A percentile compares a stretch with the other conserved stretches of the same genome.
Conservation (phyloP, 176 grass and related monocot genomes). For the Triticum turgidum region DNA sequence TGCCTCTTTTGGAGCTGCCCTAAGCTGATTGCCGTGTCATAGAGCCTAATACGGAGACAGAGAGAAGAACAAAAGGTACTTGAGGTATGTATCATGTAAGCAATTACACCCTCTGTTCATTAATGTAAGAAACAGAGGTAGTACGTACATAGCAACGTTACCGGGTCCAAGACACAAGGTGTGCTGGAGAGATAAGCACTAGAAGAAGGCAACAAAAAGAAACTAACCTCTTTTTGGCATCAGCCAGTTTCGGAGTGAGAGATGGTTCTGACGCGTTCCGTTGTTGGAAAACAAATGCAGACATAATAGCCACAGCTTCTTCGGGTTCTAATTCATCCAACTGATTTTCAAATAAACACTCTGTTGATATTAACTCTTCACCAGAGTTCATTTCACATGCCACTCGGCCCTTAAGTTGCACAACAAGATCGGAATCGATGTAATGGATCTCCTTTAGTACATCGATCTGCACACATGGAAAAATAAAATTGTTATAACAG, state of each 20-base stretch:
- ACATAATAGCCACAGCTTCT: conserved; percentile 96
- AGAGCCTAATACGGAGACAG: conserved; percentile 50
- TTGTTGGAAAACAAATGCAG: conserved; percentile 93
- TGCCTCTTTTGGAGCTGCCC: conserved; percentile 66
- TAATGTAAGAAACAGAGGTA: too few relatives aligned
- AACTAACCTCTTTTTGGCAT: conserved; percentile 69
- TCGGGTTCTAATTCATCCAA: conserved; percentile 89
- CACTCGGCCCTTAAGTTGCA: conserved; percentile 95
- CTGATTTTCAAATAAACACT: conserved; percentile 96
- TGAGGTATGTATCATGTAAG: background rate
- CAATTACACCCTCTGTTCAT: background rate
- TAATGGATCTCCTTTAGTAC: conserved; percentile 84
- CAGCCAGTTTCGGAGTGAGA: conserved; percentile 75
- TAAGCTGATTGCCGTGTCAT: conserved; percentile 78
- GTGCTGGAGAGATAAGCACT: background rate
- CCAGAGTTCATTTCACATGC: conserved; percentile 97
- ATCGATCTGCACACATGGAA: conserved; percentile 65
- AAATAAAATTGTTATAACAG: background rate
- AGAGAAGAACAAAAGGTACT: background rate
- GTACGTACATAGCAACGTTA: background rate
- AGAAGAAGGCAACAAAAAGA: background rate
- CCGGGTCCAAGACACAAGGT: background rate
- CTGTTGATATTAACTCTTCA: conserved; percentile 87
- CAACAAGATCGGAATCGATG: conserved; percentile 92
- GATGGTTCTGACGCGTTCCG: conserved; percentile 81